Base-by-base conservation (phyloP, 1,284 basidiomycete species). In the Melampsora larici-populina region DNA sequence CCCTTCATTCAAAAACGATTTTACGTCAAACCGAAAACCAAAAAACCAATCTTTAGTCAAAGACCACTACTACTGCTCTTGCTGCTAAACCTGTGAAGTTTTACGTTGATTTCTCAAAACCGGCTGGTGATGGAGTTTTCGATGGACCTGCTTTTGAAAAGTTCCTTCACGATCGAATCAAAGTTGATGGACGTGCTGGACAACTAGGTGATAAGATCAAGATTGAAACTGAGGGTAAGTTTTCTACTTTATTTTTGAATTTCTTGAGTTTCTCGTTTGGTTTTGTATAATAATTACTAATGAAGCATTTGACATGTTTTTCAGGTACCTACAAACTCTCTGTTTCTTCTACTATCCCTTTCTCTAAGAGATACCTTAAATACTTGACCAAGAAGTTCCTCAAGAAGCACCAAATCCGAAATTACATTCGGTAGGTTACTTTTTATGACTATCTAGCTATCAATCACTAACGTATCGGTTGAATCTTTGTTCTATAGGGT, bases 321-420 rank as follows among this genome's bases (percentile, higher is more conserved):
- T 33, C 31, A 76, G 73, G 73, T 46, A 36, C 63, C 17, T 66
- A 68, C 43, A 76, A 76, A 49, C 65, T 76, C 33, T 55, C 73
- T 13, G 66, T 76, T 17, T 60, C 73, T 24, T 76, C 65, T 67
- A 76, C 73, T 13, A 76, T 76, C 46, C 73, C 73, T 13, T 68
- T 76, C 55, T 76, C 73, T 9, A 76, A 76, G 36, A 64, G 73
- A 26, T 76, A 76, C 40, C 49, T 76, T 0, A 76, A 76, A 69
- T 76, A 76, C 40, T 51, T 76, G 18, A 76, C 73, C 36, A 76
- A 76, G 46, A 76, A 76, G 73, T 76, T 76, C 26, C 43, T 76
- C 21, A 76, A 76, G 66, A 76, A 76, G 29, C 66, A 76, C 36
- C 73, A 76, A 48, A 62, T 76, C 31, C 26, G 73, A 33, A 76